phyloP scores from a whole-genome alignment of 1,139 yeast genomes.

The Schwanniomyces etchellsii region DNA sequence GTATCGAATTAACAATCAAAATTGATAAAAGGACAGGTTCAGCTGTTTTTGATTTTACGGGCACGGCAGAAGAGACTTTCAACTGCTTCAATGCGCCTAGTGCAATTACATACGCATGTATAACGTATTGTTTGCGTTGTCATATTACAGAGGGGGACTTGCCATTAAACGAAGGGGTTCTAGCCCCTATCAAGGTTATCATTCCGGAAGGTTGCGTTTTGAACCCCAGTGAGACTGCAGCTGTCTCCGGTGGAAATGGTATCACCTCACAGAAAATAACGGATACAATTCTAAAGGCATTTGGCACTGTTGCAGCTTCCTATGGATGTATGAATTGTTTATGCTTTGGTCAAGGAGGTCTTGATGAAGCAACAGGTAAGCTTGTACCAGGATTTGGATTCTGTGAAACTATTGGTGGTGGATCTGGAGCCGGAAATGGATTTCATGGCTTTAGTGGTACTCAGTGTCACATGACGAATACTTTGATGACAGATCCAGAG shows the following conservation, averaged over 20 bases:
- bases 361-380: constrained; percentile 23
- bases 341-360: constrained; percentile 40
- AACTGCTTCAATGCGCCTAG: constrained; percentile 39
- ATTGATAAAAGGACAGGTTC: constrained; percentile 40
- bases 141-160: constrained; percentile 35
- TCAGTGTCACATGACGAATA: constrained; percentile 43
- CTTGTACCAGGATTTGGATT: constrained; percentile 39
- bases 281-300: constrained; percentile 34
- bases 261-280: constrained; percentile 44
- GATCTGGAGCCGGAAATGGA: constrained; percentile 37
- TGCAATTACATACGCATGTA: constrained; percentile 37
- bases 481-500: constrained; percentile 37
- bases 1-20: constrained; percentile 38
- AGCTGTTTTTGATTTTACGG: constrained; percentile 52
- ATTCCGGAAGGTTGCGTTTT: constrained; percentile 33
- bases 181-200: constrained; percentile 33
- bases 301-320: constrained; percentile 38
- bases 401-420: constrained; percentile 45
- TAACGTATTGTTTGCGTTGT: constrained; percentile 39
- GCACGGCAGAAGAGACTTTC: constrained; percentile 39
- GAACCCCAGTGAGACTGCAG: constrained; percentile 37
- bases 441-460: constrained; percentile 36
- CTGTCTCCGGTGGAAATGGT: constrained; percentile 46
- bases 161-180: constrained; percentile 42
- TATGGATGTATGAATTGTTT: constrained; percentile 41